Conservation (phyloP, 768 basidiomycete species). For the Naganishia friedmannii region DNA sequence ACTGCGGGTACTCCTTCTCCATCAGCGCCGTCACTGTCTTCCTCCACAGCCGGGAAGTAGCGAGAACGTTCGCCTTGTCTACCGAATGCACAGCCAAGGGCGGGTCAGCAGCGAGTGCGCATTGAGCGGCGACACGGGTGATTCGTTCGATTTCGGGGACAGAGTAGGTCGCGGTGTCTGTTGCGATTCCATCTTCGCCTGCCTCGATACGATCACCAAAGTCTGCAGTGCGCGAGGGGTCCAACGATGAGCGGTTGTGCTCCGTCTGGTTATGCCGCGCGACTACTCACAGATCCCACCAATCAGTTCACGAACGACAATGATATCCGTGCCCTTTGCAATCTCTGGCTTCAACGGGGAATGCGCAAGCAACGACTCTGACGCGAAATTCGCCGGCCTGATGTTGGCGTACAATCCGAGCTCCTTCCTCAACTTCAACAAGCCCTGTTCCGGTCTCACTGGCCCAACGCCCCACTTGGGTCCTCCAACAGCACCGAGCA, state of each 20-base stretch:
- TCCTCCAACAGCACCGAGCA: conserved; percentile 97
- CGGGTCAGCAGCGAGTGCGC: conserved; percentile 76
- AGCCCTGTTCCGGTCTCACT: conserved; percentile 87
- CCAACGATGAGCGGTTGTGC: no score
- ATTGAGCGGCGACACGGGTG: conserved; percentile 89
- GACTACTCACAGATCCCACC: conserved; percentile 67
- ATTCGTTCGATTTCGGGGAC: conserved; percentile 88
- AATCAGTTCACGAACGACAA: conserved; percentile 93
- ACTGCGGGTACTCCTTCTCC: conserved; percentile 78
- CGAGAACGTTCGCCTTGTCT: conserved; percentile 98
- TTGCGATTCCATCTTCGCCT: conserved; percentile 66
- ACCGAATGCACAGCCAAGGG: conserved; percentile 86
- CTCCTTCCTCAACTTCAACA: conserved; percentile 81
- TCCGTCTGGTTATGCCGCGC: no score
- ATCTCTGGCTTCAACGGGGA: conserved; percentile 84
- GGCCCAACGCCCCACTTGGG: conserved; percentile 95
- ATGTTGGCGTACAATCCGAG: conserved; percentile 98
- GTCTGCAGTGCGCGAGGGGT: conserved; percentile 51
- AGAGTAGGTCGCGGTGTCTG: conserved; percentile 92
- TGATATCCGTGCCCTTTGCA: conserved; percentile 75
- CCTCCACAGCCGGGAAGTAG: conserved; percentile 88
- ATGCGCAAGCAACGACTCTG: conserved; percentile 78
- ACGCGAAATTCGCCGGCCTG: conserved; percentile 91
- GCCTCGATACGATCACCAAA: conserved; percentile 91
- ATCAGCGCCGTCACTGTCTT: conserved; percentile 85